Percentiles rank a stretch among this genome's conserved stretches.
Evolutionary conservation across 805 yeast species (phyloP).

Genomic region (Cyberlindnera petersonii): DNA sequence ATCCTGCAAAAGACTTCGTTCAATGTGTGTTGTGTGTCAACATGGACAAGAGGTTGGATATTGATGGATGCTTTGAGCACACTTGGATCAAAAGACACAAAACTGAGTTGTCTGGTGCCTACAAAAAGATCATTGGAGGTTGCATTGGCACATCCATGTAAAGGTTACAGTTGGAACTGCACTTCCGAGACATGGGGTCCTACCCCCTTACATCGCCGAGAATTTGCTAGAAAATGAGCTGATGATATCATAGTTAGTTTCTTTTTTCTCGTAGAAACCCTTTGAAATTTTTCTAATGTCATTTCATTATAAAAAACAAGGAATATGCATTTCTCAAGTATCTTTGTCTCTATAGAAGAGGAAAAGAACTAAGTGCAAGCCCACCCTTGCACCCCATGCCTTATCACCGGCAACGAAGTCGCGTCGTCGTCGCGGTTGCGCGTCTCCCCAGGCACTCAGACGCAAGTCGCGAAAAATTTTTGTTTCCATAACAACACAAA

Average conservation of each 20-base stretch:
- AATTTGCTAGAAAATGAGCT: too few relatives aligned
- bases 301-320: too few relatives aligned
- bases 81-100: slow-evolving; percentile 45
- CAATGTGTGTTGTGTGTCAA: slow-evolving; percentile 36
- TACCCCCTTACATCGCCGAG: too few relatives aligned
- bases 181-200: too few relatives aligned
- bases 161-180: too few relatives aligned
- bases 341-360: too few relatives aligned
- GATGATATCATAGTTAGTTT: too few relatives aligned
- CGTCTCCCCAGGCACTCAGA: slow-evolving; percentile 1
- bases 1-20: slow-evolving; percentile 44
- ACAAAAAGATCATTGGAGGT: slow-evolving; percentile 27
- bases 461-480: slow-evolving; percentile 8
- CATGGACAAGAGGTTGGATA: slow-evolving; percentile 34
- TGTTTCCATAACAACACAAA: slow-evolving; percentile 22
- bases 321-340: too few relatives aligned
- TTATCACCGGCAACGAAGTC: slow-evolving; percentile 1
- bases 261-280: too few relatives aligned
- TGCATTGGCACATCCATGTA: not conserved
- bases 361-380: too few relatives aligned
- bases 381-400: too few relatives aligned
- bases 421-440: slow-evolving; percentile 1
- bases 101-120: slow-evolving; percentile 34
- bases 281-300: too few relatives aligned
- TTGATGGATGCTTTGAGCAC: slow-evolving; percentile 38